These are phyloP conservation scores for Zychaea mexicana DNA, from an alignment of 371 early-diverging fungal genomes.

Conservation along the genomic window DNA sequence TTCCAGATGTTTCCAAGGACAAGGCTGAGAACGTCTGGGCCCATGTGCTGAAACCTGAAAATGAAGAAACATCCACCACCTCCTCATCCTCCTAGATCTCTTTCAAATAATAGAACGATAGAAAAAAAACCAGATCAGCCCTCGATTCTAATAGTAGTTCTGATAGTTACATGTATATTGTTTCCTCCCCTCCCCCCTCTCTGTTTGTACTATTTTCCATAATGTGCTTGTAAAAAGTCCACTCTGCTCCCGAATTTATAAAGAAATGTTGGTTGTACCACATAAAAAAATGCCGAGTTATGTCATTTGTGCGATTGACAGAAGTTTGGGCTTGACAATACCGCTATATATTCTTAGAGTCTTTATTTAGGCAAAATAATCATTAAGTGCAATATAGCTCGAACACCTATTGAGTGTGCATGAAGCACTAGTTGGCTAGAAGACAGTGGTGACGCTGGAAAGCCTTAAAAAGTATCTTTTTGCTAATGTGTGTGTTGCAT, in stretches of 20 bases:
- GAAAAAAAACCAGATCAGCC: not conserved
- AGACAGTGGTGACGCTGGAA: too few relatives aligned
- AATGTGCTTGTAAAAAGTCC: not conserved
- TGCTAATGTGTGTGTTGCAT: too few relatives aligned
- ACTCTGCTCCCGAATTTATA: not conserved
- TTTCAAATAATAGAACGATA: not conserved
- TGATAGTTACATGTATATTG: not conserved
- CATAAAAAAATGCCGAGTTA: too few relatives aligned
- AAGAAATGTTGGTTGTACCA: too few relatives aligned
- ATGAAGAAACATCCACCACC: not conserved
- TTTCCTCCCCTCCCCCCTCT: not conserved
- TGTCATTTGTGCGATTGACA: too few relatives aligned
- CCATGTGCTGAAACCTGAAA: conserved; percentile 14
- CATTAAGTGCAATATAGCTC: too few relatives aligned
- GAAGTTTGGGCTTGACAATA: too few relatives aligned
- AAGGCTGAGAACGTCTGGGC: conserved; percentile 45
- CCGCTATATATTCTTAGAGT: too few relatives aligned
- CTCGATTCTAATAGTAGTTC: not conserved
- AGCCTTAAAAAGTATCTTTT: too few relatives aligned
- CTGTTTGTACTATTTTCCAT: not conserved
- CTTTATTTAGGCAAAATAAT: too few relatives aligned
- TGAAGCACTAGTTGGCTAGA: too few relatives aligned
- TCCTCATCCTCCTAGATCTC: not conserved
- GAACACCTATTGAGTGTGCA: too few relatives aligned
- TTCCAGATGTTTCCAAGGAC: conserved; percentile 40